These are phyloP conservation scores for Cladophialophora psammophila DNA, from an alignment of 2,329 filamentous ascomycete genomes.

Conservation along the genomic window DNA sequence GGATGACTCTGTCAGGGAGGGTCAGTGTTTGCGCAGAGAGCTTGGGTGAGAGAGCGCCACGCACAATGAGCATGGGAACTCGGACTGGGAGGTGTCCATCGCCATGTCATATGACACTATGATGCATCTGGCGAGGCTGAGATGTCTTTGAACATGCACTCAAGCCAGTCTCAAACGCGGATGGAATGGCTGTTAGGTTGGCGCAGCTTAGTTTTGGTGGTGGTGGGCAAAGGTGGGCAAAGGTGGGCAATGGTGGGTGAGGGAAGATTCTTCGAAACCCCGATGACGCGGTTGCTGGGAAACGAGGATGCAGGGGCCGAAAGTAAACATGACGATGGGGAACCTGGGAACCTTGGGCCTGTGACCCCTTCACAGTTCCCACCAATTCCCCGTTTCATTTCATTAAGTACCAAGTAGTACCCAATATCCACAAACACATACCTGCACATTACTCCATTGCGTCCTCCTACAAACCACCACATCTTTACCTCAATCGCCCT, in stretches of 20 bases:
- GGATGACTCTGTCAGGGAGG: constrained; percentile 65
- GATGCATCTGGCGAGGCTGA: neutral
- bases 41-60: constrained; percentile 8
- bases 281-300: constrained; percentile 4
- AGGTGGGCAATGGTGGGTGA: neutral
- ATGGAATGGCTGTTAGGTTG: neutral
- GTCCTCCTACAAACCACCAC: constrained; percentile 1
- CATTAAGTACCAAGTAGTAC: constrained; percentile 7
- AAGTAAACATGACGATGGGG: constrained; percentile 7
- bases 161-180: neutral
- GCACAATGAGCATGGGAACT: constrained; percentile 52
- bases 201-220: neutral
- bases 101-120: constrained; percentile 37
- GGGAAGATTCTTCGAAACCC: constrained; percentile 1
- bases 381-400: constrained; percentile 4
- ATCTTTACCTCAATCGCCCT: constrained; percentile 21
- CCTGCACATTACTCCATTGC: neutral
- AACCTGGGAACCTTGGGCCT: neutral
- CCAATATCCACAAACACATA: neutral
- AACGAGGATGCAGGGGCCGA: constrained; percentile 5
- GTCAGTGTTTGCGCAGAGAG: constrained; percentile 9
- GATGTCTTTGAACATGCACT: neutral
- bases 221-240: constrained; percentile 6
- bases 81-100: constrained; percentile 43
- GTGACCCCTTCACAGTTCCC: neutral